phyloP scores from a whole-genome alignment of 2,329 filamentous ascomycete genomes.

The Pyricularia grisea region DNA sequence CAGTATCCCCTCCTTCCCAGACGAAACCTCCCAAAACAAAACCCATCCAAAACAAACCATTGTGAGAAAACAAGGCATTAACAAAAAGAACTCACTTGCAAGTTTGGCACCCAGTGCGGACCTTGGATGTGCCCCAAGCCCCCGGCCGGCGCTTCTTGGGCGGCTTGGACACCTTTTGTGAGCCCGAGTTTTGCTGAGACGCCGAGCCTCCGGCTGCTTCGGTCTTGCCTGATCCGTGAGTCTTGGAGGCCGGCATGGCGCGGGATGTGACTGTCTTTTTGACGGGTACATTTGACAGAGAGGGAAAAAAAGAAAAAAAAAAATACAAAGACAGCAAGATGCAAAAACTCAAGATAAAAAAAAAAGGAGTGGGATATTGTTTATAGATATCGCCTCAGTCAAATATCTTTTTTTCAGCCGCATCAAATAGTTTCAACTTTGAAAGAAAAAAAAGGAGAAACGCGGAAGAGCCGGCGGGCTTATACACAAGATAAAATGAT shows the following conservation, averaged over 20 bases:
- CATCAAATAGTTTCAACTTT: background rate
- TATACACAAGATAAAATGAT: background rate
- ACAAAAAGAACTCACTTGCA: background rate
- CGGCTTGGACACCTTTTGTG: background rate
- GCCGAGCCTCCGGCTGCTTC: background rate
- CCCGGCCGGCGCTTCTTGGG: background rate
- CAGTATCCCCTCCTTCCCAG: too few relatives aligned
- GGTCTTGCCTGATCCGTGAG: background rate
- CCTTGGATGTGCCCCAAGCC: background rate
- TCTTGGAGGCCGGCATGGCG: background rate
- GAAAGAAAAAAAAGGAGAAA: background rate
- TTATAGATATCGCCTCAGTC: background rate
- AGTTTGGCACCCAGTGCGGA: background rate
- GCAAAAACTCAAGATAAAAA: background rate
- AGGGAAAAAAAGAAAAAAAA: background rate
- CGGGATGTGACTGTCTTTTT: background rate
- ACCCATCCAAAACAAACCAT: too few relatives aligned
- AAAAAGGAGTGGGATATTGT: background rate
- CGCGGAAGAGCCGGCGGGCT: background rate
- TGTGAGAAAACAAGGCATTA: too few relatives aligned
- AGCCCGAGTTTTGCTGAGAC: background rate
- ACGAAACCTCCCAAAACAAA: too few relatives aligned
- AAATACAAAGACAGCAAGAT: background rate
- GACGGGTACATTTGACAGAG: background rate
- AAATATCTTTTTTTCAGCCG: background rate